Percentiles rank a stretch among this genome's conserved stretches.
Evolutionary conservation across 2,329 filamentous ascomycete species (phyloP).

Genomic region (Epichloe coenophiala): DNA sequence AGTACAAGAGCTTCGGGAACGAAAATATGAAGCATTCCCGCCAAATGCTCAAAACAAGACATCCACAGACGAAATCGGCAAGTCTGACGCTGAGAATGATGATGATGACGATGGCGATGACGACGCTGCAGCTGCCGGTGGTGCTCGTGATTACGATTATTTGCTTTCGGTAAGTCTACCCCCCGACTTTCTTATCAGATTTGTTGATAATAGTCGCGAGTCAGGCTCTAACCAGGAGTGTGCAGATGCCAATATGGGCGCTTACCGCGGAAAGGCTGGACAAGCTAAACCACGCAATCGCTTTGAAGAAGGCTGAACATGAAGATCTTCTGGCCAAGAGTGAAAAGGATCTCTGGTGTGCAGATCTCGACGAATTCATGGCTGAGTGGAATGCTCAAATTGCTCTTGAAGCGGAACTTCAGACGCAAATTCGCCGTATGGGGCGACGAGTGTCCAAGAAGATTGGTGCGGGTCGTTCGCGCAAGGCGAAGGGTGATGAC

Average conservation of each 20-base stretch:
- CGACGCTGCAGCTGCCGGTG: slow-evolving; percentile 25
- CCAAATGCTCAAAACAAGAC: slow-evolving; percentile 60
- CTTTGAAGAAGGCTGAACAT: slow-evolving; percentile 76
- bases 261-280: slow-evolving; percentile 88
- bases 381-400: slow-evolving; percentile 76
- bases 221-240: slow-evolving; percentile 24
- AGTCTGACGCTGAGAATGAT: slow-evolving; percentile 40
- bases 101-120: slow-evolving; percentile 42
- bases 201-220: background rate
- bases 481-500: slow-evolving; percentile 46
- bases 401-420: slow-evolving; percentile 61
- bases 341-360: slow-evolving; percentile 85
- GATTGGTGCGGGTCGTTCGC: slow-evolving; percentile 54
- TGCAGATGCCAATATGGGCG: slow-evolving; percentile 88
- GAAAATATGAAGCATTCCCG: slow-evolving; percentile 75
- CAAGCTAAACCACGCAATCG: slow-evolving; percentile 70
- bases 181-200: background rate
- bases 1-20: slow-evolving; percentile 69
- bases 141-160: slow-evolving; percentile 77
- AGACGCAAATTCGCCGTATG: slow-evolving; percentile 59
- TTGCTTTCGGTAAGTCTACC: slow-evolving; percentile 61
- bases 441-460: slow-evolving; percentile 75
- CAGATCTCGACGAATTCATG: slow-evolving; percentile 76
- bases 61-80: slow-evolving; percentile 38
- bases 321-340: slow-evolving; percentile 64